Percentiles rank a stretch among this genome's conserved stretches.
Conservation (phyloP, 495 filamentous ascomycete genomes). For the Lepidopterella palustris region DNA sequence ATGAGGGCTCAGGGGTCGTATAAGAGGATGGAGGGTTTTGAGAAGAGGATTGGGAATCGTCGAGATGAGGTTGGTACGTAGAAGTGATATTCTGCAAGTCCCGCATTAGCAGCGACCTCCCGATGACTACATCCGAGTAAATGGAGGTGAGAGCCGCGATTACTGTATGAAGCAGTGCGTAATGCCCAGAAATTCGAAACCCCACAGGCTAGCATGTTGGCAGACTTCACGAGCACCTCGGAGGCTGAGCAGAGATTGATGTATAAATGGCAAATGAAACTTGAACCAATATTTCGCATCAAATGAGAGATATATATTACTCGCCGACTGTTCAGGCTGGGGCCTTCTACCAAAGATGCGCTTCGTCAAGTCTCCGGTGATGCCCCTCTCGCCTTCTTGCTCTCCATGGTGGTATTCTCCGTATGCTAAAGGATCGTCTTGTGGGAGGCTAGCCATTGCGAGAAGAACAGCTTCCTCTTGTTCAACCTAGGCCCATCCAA, state of each 20-base stretch:
- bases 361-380: conserved; percentile 50
- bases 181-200: no score
- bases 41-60: conserved; percentile 33
- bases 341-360: conserved; percentile 30
- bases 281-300: neutral
- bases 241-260: conserved; percentile 13
- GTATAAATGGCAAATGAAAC: neutral
- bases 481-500: neutral
- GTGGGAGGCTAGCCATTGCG: conserved; percentile 21
- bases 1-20: conserved; percentile 1
- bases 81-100: conserved; percentile 1
- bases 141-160: no score
- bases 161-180: no score
- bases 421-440: conserved; percentile 50
- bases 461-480: neutral
- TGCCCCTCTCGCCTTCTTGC: conserved; percentile 43
- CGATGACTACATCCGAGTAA: neutral
- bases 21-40: conserved; percentile 18
- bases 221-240: conserved; percentile 1
- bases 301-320: conserved; percentile 11
- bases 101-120: neutral
- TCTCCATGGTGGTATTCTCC: conserved; percentile 44
- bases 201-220: no score
- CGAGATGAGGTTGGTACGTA: conserved; percentile 11
- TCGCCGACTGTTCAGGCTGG: conserved; percentile 37